phyloP scores from a whole-genome alignment of 1,284 basidiomycete species.

The Pseudozyma tsukubaensis region DNA sequence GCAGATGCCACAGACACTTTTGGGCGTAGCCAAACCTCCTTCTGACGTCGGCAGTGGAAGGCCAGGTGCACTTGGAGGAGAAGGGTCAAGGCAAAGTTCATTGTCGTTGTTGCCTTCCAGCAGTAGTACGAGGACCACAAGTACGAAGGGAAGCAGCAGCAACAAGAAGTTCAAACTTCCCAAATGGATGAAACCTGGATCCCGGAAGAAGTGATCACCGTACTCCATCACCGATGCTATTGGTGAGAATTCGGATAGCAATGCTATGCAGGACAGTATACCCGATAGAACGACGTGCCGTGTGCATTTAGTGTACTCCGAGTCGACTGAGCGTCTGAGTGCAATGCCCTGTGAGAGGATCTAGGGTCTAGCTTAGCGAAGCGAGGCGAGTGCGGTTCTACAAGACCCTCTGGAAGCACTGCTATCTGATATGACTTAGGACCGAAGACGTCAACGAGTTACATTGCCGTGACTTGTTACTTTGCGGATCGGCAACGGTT shows the following conservation, averaged over 20 bases:
- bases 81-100: slow-evolving; percentile 13
- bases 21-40: slow-evolving; percentile 4
- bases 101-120: slow-evolving; percentile 23
- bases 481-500: neutral
- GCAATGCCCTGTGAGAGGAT: too few species aligned
- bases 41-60: neutral
- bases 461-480: slow-evolving; percentile 1
- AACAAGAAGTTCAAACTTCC: slow-evolving; percentile 43
- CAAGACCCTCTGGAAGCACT: too few species aligned
- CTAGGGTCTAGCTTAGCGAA: too few species aligned
- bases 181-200: slow-evolving; percentile 36
- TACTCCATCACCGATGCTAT: neutral
- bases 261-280: neutral
- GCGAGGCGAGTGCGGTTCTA: too few species aligned
- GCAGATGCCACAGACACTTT: slow-evolving; percentile 1
- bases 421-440: neutral
- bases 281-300: neutral
- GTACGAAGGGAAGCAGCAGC: slow-evolving; percentile 16
- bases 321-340: too few species aligned
- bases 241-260: neutral
- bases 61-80: neutral
- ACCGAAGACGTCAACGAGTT: neutral
- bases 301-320: too few species aligned
- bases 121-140: slow-evolving; percentile 30
- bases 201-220: slow-evolving; percentile 13